Percentiles rank a stretch among this genome's conserved stretches.
phyloP scores from a whole-genome alignment of 2,329 filamentous ascomycete species.

The Tolypocladium ovalisporum region DNA sequence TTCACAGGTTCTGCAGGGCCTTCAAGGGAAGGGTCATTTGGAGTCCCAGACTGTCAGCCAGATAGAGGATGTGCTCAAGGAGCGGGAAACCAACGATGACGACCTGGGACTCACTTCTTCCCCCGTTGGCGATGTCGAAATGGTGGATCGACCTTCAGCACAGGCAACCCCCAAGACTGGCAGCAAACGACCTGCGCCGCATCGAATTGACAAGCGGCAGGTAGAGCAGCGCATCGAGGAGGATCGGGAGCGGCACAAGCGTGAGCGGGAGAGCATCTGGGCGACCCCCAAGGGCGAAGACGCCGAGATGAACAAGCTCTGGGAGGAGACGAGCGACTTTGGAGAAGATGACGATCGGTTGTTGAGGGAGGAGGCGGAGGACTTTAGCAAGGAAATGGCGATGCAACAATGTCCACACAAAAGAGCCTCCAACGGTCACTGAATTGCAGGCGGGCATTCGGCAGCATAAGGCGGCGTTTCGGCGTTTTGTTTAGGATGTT shows the following conservation, averaged over 20 bases:
- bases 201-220: slow-evolving; percentile 66
- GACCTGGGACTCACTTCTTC: slow-evolving; percentile 44
- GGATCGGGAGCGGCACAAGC: slow-evolving; percentile 88
- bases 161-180: slow-evolving; percentile 26
- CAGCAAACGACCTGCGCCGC: slow-evolving; percentile 15
- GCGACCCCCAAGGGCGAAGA: slow-evolving; percentile 56
- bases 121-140: slow-evolving; percentile 31
- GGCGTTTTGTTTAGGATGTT: slow-evolving; percentile 1
- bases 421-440: slow-evolving; percentile 18
- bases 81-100: slow-evolving; percentile 56
- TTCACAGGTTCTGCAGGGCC: slow-evolving; percentile 51
- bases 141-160: slow-evolving; percentile 29
- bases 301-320: slow-evolving; percentile 66
- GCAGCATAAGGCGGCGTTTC: slow-evolving; percentile 18
- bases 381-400: slow-evolving; percentile 32
- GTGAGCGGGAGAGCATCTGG: slow-evolving; percentile 87
- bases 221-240: slow-evolving; percentile 96
- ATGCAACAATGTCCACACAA: slow-evolving; percentile 29
- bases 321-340: slow-evolving; percentile 79
- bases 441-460: not conserved
- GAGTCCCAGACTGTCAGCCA: slow-evolving; percentile 64
- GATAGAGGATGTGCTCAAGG: slow-evolving; percentile 74
- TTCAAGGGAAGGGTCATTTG: slow-evolving; percentile 62
- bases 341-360: slow-evolving; percentile 77
- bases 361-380: slow-evolving; percentile 59